Evolutionary conservation across 2,329 filamentous ascomycete genomes (phyloP).

Genomic region (Rutstroemia sp.): DNA sequence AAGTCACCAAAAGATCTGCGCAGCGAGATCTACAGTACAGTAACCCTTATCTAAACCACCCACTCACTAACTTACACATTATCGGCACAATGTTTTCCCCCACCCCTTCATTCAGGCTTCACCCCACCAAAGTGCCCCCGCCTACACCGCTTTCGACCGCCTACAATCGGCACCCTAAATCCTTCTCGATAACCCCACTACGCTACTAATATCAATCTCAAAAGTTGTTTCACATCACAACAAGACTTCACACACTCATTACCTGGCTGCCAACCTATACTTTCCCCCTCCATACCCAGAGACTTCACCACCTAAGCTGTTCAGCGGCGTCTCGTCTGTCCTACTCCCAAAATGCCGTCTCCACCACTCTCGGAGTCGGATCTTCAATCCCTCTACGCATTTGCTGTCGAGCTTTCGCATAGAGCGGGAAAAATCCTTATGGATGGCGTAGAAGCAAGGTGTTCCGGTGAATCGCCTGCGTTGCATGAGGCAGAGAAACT

Average conservation of each 20-base stretch:
- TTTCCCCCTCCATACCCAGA: too few species aligned
- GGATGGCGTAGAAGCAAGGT: constrained; percentile 50
- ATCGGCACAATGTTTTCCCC: background rate
- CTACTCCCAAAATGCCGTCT: background rate
- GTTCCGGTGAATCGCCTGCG: constrained; percentile 20
- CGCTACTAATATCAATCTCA: too few species aligned
- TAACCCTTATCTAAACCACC: background rate
- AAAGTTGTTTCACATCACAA: too few species aligned
- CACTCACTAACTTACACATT: background rate
- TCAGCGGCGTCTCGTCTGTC: background rate
- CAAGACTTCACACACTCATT: background rate
- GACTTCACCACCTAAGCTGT: too few species aligned
- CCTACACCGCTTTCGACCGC: background rate
- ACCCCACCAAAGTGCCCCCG: background rate
- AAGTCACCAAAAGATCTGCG: too few species aligned
- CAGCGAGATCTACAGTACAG: too few species aligned
- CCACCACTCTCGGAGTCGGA: constrained; percentile 31
- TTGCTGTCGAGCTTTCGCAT: constrained; percentile 63
- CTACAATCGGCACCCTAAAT: background rate
- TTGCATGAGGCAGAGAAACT: constrained; percentile 52
- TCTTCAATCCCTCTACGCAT: constrained; percentile 58
- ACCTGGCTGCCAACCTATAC: background rate
- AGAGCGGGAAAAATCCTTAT: constrained; percentile 62
- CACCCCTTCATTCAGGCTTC: background rate
- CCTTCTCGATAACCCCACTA: background rate